Evolutionary conservation across 129 eudicot genomes (phyloP).

Genomic region (Pulicaria dysenterica): DNA sequence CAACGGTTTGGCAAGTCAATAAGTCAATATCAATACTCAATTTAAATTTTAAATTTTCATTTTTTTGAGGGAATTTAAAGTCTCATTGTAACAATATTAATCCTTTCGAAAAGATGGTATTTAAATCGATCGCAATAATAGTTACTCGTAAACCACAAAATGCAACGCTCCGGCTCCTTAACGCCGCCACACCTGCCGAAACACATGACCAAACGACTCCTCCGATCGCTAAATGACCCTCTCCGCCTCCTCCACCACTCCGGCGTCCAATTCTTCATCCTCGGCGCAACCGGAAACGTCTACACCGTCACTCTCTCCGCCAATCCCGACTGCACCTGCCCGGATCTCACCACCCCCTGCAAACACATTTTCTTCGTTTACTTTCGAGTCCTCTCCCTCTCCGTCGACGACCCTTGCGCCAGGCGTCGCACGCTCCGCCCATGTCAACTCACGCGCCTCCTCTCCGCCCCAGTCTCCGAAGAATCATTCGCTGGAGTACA

Average conservation of each 20-base stretch:
- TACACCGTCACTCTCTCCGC: constrained; percentile 67
- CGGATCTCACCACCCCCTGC: constrained; percentile 72
- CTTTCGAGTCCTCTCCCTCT: constrained; percentile 48
- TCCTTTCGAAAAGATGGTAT: background rate
- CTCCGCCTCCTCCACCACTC: constrained; percentile 82
- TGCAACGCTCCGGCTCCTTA: constrained; percentile 27
- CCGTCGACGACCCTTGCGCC: constrained; percentile 53
- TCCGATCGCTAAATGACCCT: constrained; percentile 52
- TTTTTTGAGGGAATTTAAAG: too few species aligned
- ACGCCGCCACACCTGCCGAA: constrained; percentile 27
- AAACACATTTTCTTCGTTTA: constrained; percentile 78
- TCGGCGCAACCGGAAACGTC: constrained; percentile 80
- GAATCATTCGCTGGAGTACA: constrained; percentile 42
- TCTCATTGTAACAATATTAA: background rate
- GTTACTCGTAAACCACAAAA: constrained; percentile 17
- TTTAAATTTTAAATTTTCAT: too few species aligned
- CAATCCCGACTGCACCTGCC: constrained; percentile 70
- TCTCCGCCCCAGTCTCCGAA: constrained; percentile 34
- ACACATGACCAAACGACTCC: constrained; percentile 47
- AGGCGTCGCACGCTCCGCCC: constrained; percentile 58
- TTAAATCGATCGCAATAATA: constrained; percentile 34
- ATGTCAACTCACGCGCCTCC: constrained; percentile 57
- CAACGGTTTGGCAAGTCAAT: background rate
- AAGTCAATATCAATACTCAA: background rate
- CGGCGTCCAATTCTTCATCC: constrained; percentile 56